Base-by-base conservation (phyloP, 805 yeast genomes). In the Dipodascopsis tothii region DNA sequence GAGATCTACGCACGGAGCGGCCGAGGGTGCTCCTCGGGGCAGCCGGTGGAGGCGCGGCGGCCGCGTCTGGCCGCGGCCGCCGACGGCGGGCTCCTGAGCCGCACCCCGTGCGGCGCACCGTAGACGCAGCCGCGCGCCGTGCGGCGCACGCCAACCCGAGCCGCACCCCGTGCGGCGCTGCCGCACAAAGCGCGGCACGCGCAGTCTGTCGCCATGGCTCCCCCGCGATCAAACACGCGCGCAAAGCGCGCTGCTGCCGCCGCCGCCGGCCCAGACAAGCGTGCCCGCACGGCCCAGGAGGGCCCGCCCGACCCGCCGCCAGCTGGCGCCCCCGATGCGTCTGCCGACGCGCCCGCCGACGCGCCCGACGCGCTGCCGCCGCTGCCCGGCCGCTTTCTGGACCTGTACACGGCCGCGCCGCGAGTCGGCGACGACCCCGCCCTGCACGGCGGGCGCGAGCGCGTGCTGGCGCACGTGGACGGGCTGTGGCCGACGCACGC, bases 401-500 rank as follows among this genome's bases (percentile, higher is more conserved):
- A 49, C 37, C 34, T 40, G 20, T 49, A 46, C 35, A 17, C 52
- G 9, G 20, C 48, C 23, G 27, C 40, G 22, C 53, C 53, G 9
- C 34, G 53, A 16, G 20, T 42, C 11, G 51, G 48, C 4, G 51
- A 46, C 38, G 45, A 40, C 23, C 48, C 51, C 14, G 48, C 28
- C 16, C 39, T 45, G 21, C 53, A 49, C 35, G 39, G 22, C 18
- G 53, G 53, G 23, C 52, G 53, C 14, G 35, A 17, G 9, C 44
- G 53, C 9, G 32, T 27, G 35, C 17, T 28, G 17, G 43, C 45
- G 9, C 53, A 49, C 25, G 40, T 32, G 17, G 36, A 21, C 2
- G 53, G 51, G 9, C 34, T 23, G 21, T 49, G 53, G 53, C 52
- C 53, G 35, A 23, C 45, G 21, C 52, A 46, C 18, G 48, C 47